Percentiles rank a stretch among this genome's conserved stretches.
These are phyloP conservation scores for Wolfiporia cocos DNA, from an alignment of 1,284 basidiomycete genomes.

Conservation along the genomic window DNA sequence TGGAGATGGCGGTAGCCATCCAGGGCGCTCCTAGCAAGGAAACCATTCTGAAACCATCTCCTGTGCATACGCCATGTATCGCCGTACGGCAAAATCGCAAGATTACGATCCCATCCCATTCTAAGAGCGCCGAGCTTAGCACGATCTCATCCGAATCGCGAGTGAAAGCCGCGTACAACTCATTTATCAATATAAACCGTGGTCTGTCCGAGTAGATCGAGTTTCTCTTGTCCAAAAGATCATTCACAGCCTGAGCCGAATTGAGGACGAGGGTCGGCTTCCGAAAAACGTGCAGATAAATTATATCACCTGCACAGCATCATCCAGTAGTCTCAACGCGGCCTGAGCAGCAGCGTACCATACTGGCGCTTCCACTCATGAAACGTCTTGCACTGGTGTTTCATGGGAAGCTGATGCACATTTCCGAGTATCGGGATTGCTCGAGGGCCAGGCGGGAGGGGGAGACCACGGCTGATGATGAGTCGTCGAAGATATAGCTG, in stretches of 20 bases:
- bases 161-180: constrained; percentile 7
- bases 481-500: too few relatives aligned
- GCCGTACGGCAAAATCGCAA: constrained; percentile 15
- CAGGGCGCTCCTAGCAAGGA: neutral
- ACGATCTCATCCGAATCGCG: neutral
- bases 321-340: neutral
- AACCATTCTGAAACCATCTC: neutral
- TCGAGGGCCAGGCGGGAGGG: constrained; percentile 40
- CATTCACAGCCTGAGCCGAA: constrained; percentile 13
- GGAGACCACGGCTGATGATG: constrained; percentile 4
- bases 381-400: constrained; percentile 29
- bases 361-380: constrained; percentile 1
- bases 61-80: neutral
- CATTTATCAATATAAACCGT: constrained; percentile 12
- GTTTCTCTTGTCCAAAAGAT: constrained; percentile 17
- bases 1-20: neutral
- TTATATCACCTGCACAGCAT: constrained; percentile 12
- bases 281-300: constrained; percentile 12
- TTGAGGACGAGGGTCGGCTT: constrained; percentile 14
- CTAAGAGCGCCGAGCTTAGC: neutral
- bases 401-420: constrained; percentile 36
- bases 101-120: constrained; percentile 14
- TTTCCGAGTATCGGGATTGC: constrained; percentile 44
- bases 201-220: constrained; percentile 19
- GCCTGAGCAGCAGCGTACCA: neutral